Base-by-base conservation (phyloP, 1,284 basidiomycete genomes). In the Puccinia polysora region DNA sequence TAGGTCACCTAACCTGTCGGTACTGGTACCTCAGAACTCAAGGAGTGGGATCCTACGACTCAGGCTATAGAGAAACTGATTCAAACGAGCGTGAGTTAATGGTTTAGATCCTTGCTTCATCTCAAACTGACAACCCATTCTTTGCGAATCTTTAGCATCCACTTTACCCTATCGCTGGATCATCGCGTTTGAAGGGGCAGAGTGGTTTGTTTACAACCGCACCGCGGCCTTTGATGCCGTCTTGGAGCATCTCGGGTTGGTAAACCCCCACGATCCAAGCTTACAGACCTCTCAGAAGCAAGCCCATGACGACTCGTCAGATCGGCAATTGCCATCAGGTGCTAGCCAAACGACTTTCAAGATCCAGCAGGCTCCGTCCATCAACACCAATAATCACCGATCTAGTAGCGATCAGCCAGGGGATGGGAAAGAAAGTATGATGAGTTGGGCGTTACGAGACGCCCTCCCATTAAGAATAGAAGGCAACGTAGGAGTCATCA, bases 161-260 rank as follows among this genome's bases (percentile, higher is more conserved):
- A 34, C 28, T 18, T 82, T 86, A 45, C 85, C 86, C 40, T 92
- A 90, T 77, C 87, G 92, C 52, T 85, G 95, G 47, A 86, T 88
- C 64, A 79, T 91, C 30, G 86, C 86, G 6, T 78, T 89, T 3
- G 86, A 93, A 75, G 93, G 93, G 23, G 83, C 92, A 43, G 91
- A 97, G 80, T 90, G 89, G 86, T 90, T 90, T 80, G 79, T 95
- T 58, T 95, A 90, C 81, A 97, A 96, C 80, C 83, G 87, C 68
- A 93, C 90, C 0, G 85, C 89, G 2, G 87, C 90, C 4, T 95
- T 89, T 79, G 90, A 97, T 77, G 84, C 85, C 69, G 91, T 97
- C 55, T 81, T 93, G 23, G 84, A 87, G 32, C 86, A 89, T 76
- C 86, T 92, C 83, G 62, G 84, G 84, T 73, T 79, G 79, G 72